These are phyloP conservation scores for Hypsizygus marmoreus DNA, from an alignment of 768 basidiomycete species.

Conservation along the genomic window DNA sequence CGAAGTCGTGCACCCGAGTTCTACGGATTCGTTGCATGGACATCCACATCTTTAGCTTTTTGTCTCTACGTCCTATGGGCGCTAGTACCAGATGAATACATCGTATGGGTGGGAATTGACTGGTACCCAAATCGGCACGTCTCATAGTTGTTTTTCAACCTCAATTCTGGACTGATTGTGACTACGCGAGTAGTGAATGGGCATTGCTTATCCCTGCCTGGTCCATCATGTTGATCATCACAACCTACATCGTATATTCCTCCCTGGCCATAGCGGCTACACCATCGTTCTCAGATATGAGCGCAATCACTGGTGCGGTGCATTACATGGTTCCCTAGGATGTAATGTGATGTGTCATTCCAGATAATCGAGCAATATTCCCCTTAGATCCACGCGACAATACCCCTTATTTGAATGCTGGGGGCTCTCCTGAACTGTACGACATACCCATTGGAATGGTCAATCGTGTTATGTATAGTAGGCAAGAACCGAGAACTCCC, in stretches of 20 bases:
- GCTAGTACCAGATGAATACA: constrained; percentile 70
- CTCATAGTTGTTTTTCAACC: background rate
- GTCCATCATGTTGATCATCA: constrained; percentile 65
- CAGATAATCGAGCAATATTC: constrained; percentile 61
- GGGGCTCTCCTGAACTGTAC: constrained; percentile 62
- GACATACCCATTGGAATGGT: constrained; percentile 84
- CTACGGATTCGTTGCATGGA: constrained; percentile 90
- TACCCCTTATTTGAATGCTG: constrained; percentile 50
- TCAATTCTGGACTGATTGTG: background rate
- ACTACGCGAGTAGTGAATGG: constrained; percentile 68
- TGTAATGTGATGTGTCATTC: constrained; percentile 8
- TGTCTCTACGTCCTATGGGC: constrained; percentile 79
- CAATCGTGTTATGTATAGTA: constrained; percentile 66
- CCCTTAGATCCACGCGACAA: constrained; percentile 40
- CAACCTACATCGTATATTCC: constrained; percentile 79
- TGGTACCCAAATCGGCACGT: constrained; percentile 90
- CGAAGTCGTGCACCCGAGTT: constrained; percentile 78
- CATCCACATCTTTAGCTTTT: constrained; percentile 72
- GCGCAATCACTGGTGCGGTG: constrained; percentile 64
- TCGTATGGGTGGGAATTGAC: constrained; percentile 63
- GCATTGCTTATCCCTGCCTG: constrained; percentile 80
- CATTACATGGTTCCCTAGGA: constrained; percentile 12
- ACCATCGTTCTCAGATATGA: constrained; percentile 67
- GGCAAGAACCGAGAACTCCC: constrained; percentile 4
- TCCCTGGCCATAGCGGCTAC: constrained; percentile 72